Percentiles rank a stretch among this genome's conserved stretches.
phyloP scores from a whole-genome alignment of 306 rosid genomes.

The Mucuna pruriens region DNA sequence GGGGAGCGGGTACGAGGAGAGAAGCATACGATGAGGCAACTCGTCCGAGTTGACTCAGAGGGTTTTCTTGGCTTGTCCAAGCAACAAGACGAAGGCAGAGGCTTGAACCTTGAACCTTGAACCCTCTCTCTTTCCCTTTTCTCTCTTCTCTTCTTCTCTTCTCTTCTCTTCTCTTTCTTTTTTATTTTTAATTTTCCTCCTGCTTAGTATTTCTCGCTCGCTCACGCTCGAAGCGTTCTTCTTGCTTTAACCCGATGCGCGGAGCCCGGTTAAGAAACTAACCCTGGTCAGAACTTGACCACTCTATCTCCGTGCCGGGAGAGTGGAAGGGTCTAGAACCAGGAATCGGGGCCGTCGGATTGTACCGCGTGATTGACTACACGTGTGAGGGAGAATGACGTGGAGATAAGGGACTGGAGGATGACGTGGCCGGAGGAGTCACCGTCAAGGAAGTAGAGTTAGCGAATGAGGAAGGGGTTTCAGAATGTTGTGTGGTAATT shows the following conservation, averaged over 20 bases:
- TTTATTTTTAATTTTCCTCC: too few species aligned
- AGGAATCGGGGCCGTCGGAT: conserved; percentile 47
- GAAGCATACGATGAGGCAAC: conserved; percentile 39
- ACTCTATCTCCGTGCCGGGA: background rate
- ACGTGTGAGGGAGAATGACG: conserved; percentile 38
- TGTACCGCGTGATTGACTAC: conserved; percentile 36
- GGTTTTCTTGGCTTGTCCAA: conserved; percentile 1
- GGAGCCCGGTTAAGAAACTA: conserved; percentile 49
- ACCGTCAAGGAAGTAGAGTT: conserved; percentile 20
- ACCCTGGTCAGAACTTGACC: conserved; percentile 54
- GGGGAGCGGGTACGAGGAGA: conserved; percentile 28
- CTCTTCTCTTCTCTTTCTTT: background rate
- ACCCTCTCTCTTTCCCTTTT: conserved; percentile 19
- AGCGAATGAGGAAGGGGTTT: conserved; percentile 21
- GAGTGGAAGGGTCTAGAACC: conserved; percentile 75
- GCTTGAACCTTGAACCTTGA: conserved; percentile 25
- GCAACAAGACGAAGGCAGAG: background rate
- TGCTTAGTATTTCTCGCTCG: conserved; percentile 39
- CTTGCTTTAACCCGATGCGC: conserved; percentile 57
- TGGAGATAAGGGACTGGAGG: conserved; percentile 66
- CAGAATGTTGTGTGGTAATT: conserved; percentile 37
- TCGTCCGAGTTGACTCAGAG: conserved; percentile 56
- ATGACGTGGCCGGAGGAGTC: conserved; percentile 45
- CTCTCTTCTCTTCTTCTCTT: too few species aligned
- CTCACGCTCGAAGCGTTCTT: conserved; percentile 29